Evolutionary conservation across 164 flowering plant genomes (phyloP).

Genomic region (Echeveria elegans): DNA sequence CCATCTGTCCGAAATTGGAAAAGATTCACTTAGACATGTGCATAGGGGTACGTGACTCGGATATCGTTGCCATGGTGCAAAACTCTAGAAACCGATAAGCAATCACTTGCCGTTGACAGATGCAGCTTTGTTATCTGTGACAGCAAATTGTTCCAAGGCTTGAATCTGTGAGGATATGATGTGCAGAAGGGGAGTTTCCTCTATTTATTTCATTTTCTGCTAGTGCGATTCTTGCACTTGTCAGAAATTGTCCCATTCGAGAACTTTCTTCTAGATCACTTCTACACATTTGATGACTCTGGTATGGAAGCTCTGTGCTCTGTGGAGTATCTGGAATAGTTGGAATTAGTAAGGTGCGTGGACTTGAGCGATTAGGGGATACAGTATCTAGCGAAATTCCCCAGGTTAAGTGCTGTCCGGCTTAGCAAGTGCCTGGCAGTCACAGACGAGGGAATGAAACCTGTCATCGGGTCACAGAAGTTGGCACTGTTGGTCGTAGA

Average conservation of each 20-base stretch:
- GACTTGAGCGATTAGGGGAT: slow-evolving; percentile 72
- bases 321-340: slow-evolving; percentile 41
- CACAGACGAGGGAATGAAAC: slow-evolving; percentile 60
- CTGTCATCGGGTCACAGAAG: slow-evolving; percentile 22
- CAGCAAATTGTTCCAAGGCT: slow-evolving; percentile 53
- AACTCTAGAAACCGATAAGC: slow-evolving; percentile 32
- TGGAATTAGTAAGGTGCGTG: slow-evolving; percentile 72
- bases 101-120: slow-evolving; percentile 44
- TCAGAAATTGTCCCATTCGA: slow-evolving; percentile 52
- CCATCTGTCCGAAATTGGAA: slow-evolving; percentile 56
- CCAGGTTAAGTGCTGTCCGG: slow-evolving; percentile 28
- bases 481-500: slow-evolving; percentile 50
- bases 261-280: slow-evolving; percentile 58
- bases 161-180: slow-evolving; percentile 56
- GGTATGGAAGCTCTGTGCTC: slow-evolving; percentile 80
- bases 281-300: slow-evolving; percentile 52
- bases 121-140: slow-evolving; percentile 55
- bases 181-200: slow-evolving; percentile 74
- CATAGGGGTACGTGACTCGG: slow-evolving; percentile 51
- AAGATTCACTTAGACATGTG: slow-evolving; percentile 73
- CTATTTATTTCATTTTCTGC: slow-evolving; percentile 55
- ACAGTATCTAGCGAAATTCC: slow-evolving; percentile 47
- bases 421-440: slow-evolving; percentile 62
- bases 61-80: slow-evolving; percentile 31
- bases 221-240: slow-evolving; percentile 40